Evolutionary conservation across 495 filamentous ascomycete species (phyloP).

Genomic region (Schizothecium vesticola): DNA sequence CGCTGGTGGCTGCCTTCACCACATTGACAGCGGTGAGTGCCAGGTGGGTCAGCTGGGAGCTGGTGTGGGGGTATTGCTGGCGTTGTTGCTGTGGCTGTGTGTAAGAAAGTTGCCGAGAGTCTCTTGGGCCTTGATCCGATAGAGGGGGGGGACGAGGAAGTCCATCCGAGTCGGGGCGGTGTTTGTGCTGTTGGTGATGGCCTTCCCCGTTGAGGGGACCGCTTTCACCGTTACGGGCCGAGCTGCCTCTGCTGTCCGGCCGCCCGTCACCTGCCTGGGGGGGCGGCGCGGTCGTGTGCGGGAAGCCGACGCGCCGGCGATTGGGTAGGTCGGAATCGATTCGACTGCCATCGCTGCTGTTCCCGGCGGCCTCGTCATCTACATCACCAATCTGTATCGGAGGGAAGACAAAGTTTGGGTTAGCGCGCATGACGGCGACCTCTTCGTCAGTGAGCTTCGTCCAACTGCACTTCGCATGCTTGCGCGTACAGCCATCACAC

Average conservation of each 20-base stretch:
- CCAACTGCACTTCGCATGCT: slow-evolving; percentile 83
- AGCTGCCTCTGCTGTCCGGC: background rate
- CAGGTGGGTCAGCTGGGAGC: background rate
- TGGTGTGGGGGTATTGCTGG: background rate
- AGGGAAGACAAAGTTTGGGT: background rate
- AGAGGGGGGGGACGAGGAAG: background rate
- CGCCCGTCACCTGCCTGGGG: background rate
- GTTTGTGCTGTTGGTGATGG: background rate
- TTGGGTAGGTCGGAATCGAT: background rate
- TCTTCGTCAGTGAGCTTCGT: slow-evolving; percentile 69
- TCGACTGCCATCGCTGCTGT: background rate
- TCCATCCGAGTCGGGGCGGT: background rate
- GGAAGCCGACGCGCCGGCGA: background rate
- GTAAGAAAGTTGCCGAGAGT: background rate
- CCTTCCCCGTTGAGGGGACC: background rate
- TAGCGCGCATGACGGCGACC: slow-evolving; percentile 26
- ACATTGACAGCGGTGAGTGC: background rate
- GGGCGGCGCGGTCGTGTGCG: background rate
- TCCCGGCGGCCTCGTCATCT: background rate
- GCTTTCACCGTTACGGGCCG: background rate
- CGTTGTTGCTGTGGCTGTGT: background rate
- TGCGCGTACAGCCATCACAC: slow-evolving; percentile 81
- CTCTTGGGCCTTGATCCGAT: background rate
- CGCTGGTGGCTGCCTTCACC: background rate
- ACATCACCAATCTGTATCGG: background rate